Conservation (phyloP, 176 grass and related monocot species). For the Cenchrus purpureus region DNA sequence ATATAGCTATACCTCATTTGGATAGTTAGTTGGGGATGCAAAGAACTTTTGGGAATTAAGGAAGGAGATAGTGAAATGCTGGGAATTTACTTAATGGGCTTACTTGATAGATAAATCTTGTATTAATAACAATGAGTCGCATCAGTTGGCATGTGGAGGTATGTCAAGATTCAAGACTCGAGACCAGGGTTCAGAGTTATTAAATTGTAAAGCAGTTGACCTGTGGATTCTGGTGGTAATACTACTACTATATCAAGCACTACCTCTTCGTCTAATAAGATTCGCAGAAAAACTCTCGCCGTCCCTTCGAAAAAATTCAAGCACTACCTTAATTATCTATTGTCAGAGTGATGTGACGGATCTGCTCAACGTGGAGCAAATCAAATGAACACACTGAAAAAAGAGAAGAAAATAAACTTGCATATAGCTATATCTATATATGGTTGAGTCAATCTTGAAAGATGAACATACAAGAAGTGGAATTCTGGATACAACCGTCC, state of each 20-base stretch:
- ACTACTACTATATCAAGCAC: not conserved
- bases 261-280: too few relatives aligned
- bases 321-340: not conserved
- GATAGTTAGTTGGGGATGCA: constrained; percentile 18
- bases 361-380: constrained; percentile 35
- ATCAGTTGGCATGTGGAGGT: constrained; percentile 1
- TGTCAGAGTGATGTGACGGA: not conserved
- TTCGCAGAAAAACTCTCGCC: too few relatives aligned
- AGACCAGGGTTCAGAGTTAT: constrained; percentile 18
- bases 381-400: constrained; percentile 12
- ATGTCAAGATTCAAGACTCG: constrained; percentile 4
- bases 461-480: constrained; percentile 1
- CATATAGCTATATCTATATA: too few relatives aligned
- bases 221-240: constrained; percentile 4
- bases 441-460: not conserved
- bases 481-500: not conserved
- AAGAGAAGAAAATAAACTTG: constrained; percentile 8
- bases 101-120: not conserved
- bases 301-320: not conserved
- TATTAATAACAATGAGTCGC: constrained; percentile 15
- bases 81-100: constrained; percentile 13
- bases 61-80: constrained; percentile 20
- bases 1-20: constrained; percentile 16
- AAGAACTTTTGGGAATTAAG: constrained; percentile 41
- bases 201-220: constrained; percentile 24